phyloP scores from a whole-genome alignment of 2,329 filamentous ascomycete species.

The Apiospora hydei region DNA sequence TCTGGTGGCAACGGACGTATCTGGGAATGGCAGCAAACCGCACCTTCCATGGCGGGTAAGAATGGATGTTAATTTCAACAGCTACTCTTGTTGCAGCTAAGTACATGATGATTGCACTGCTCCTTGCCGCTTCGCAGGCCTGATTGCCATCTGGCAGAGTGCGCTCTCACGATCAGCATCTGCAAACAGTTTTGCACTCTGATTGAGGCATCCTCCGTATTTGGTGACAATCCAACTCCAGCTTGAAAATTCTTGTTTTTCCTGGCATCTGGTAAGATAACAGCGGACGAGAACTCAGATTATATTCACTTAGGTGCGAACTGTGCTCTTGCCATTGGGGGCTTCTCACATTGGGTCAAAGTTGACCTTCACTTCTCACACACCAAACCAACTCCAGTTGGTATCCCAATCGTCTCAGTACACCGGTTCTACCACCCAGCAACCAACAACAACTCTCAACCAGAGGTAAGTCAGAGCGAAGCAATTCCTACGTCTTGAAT shows the following conservation, averaged over 20 bases:
- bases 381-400: background rate
- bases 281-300: background rate
- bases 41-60: too few species aligned
- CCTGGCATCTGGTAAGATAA: too few species aligned
- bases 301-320: too few species aligned
- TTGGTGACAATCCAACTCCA: background rate
- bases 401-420: background rate
- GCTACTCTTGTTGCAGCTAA: background rate
- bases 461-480: background rate
- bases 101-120: background rate
- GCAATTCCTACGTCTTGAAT: background rate
- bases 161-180: background rate
- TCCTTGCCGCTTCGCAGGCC: background rate
- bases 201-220: background rate
- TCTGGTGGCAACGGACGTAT: background rate
- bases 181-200: background rate
- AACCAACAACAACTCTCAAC: background rate
- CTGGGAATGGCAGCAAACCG: background rate
- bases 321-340: background rate
- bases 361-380: background rate
- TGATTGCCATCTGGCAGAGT: background rate
- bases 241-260: background rate
- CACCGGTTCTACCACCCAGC: background rate
- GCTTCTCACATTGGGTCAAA: background rate
- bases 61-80: background rate